phyloP scores from a whole-genome alignment of 2,329 filamentous ascomycete genomes.

The Aspergillus jensenii region DNA sequence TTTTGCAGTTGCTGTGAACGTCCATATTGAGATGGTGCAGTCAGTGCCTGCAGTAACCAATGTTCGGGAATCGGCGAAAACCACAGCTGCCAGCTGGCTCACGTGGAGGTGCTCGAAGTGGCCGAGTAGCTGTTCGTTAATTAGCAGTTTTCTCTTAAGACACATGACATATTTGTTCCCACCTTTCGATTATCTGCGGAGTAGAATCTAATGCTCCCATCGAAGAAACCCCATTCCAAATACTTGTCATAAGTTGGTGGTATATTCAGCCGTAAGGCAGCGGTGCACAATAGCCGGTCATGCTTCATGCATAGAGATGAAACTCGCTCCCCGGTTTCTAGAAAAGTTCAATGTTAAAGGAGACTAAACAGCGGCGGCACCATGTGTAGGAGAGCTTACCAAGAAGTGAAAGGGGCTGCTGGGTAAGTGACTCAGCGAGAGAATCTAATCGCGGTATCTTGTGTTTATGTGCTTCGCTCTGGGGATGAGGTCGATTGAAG shows the following conservation, averaged over 20 bases:
- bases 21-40: conserved; percentile 85
- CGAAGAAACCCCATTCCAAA: conserved; percentile 93
- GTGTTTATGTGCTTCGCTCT: conserved; percentile 67
- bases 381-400: conserved; percentile 42
- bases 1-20: conserved; percentile 65
- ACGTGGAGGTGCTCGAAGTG: conserved; percentile 93
- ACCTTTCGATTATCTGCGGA: conserved; percentile 77
- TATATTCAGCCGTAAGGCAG: conserved; percentile 81
- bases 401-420: conserved; percentile 75
- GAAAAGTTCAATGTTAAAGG: conserved; percentile 1
- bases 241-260: conserved; percentile 86
- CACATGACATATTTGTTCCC: conserved; percentile 14
- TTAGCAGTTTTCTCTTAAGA: background rate
- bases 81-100: conserved; percentile 78
- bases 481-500: conserved; percentile 76
- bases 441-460: conserved; percentile 73
- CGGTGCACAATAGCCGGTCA: conserved; percentile 79
- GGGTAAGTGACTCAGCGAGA: conserved; percentile 71
- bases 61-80: conserved; percentile 86
- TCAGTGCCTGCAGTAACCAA: conserved; percentile 90
- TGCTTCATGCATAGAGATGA: conserved; percentile 74
- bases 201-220: conserved; percentile 90
- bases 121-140: conserved; percentile 60
- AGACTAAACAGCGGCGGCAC: background rate
- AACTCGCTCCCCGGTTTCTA: conserved; percentile 73